These are phyloP conservation scores for Ogataea ramenticola DNA, from an alignment of 805 yeast species.

Conservation along the genomic window DNA sequence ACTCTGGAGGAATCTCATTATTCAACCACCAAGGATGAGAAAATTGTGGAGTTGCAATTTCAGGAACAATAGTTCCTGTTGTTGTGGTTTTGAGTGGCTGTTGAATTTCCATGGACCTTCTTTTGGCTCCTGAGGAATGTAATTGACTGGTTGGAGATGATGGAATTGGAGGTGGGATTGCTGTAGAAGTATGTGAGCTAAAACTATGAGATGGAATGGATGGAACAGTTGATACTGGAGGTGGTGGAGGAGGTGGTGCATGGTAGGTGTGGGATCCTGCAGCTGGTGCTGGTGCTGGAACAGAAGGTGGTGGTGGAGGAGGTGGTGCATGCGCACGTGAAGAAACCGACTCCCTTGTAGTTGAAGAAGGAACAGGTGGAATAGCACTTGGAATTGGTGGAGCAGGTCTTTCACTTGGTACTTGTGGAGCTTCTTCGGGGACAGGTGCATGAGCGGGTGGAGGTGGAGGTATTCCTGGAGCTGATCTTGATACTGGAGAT, in stretches of 20 bases:
- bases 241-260: constrained; percentile 9
- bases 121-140: constrained; percentile 6
- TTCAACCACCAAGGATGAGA: constrained; percentile 59
- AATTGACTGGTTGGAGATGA: constrained; percentile 4
- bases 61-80: constrained; percentile 1
- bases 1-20: constrained; percentile 48
- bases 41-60: background rate
- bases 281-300: constrained; percentile 8
- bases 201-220: background rate
- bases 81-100: background rate
- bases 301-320: constrained; percentile 11
- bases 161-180: constrained; percentile 1
- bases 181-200: background rate
- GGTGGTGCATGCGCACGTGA: constrained; percentile 10
- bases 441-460: too few relatives aligned
- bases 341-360: background rate
- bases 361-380: too few relatives aligned
- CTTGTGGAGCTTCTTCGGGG: too few relatives aligned
- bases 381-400: too few relatives aligned
- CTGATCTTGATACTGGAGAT: background rate
- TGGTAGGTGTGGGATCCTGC: constrained; percentile 3
- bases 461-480: too few relatives aligned
- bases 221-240: constrained; percentile 4
- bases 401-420: too few relatives aligned
- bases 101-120: background rate